These are phyloP conservation scores for Aristolochia contorta DNA, from an alignment of 164 flowering plant genomes.

Conservation along the genomic window DNA sequence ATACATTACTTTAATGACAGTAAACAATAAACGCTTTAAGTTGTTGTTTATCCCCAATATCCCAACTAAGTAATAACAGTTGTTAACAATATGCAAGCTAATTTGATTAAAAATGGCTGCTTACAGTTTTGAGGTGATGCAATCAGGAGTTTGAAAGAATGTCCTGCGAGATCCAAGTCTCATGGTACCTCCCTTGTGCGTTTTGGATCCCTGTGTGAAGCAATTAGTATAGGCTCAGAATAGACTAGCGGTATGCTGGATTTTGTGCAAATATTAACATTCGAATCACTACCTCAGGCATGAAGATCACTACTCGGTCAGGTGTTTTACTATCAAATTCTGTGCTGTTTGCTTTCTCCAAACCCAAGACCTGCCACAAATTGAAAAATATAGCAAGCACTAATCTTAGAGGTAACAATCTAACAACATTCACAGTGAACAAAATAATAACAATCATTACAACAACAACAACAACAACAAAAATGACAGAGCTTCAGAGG, in stretches of 20 bases:
- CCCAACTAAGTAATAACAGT: background rate
- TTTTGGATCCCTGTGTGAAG: conserved; percentile 67
- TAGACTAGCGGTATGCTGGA: background rate
- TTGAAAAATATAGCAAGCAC: background rate
- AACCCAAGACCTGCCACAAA: conserved; percentile 50
- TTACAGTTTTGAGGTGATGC: conserved; percentile 71
- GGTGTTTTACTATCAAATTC: conserved; percentile 71
- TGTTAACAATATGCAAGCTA: background rate
- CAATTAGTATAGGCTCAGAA: background rate
- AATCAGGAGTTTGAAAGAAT: conserved; percentile 55
- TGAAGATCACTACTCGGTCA: conserved; percentile 74
- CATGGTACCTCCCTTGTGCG: conserved; percentile 98
- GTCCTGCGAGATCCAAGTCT: conserved; percentile 91
- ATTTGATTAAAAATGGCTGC: background rate
- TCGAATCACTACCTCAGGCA: conserved; percentile 74
- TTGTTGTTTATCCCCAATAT: no score
- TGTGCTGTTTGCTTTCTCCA: conserved; percentile 67
- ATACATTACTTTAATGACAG: background rate
- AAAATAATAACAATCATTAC: background rate
- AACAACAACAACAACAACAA: background rate
- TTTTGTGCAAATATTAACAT: background rate
- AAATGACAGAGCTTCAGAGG: background rate
- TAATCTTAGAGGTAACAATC: background rate
- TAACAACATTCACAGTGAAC: no score
- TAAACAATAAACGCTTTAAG: background rate